These are phyloP conservation scores for Artemisia tridentata DNA, from an alignment of 129 eudicot species.

Conservation along the genomic window DNA sequence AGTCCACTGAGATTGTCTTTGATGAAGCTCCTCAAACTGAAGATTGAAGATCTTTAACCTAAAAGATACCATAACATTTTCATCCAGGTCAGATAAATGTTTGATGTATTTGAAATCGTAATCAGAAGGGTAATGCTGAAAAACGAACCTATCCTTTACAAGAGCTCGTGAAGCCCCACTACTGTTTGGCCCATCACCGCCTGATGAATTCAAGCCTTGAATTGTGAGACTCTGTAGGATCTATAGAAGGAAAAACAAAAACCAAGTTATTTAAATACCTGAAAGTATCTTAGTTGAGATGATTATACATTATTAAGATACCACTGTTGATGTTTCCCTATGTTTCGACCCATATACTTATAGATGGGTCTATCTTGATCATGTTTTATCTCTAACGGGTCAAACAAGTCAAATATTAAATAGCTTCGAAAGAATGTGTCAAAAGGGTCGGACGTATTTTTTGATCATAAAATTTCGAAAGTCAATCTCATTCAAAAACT, in stretches of 20 bases:
- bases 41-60: slow-evolving; percentile 80
- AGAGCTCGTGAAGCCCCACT: slow-evolving; percentile 83
- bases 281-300: background rate
- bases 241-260: slow-evolving; percentile 33
- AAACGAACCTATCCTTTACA: slow-evolving; percentile 54
- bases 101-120: background rate
- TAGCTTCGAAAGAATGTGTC: too few relatives aligned
- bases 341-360: too few relatives aligned
- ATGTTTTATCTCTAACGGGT: too few relatives aligned
- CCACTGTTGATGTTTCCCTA: too few relatives aligned
- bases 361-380: too few relatives aligned
- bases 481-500: too few relatives aligned
- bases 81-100: background rate
- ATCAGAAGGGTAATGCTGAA: slow-evolving; percentile 3
- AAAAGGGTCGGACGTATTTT: too few relatives aligned
- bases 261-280: background rate
- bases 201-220: slow-evolving; percentile 90
- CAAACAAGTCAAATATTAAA: too few relatives aligned
- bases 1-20: slow-evolving; percentile 97
- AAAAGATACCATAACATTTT: slow-evolving; percentile 16
- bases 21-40: slow-evolving; percentile 99
- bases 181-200: slow-evolving; percentile 89
- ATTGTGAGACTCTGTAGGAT: slow-evolving; percentile 75
- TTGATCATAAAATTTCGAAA: too few relatives aligned
- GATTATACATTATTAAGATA: too few relatives aligned